These are phyloP conservation scores for Penicillium sclerotigenum DNA, from an alignment of 2,329 filamentous ascomycete genomes.

Conservation along the genomic window DNA sequence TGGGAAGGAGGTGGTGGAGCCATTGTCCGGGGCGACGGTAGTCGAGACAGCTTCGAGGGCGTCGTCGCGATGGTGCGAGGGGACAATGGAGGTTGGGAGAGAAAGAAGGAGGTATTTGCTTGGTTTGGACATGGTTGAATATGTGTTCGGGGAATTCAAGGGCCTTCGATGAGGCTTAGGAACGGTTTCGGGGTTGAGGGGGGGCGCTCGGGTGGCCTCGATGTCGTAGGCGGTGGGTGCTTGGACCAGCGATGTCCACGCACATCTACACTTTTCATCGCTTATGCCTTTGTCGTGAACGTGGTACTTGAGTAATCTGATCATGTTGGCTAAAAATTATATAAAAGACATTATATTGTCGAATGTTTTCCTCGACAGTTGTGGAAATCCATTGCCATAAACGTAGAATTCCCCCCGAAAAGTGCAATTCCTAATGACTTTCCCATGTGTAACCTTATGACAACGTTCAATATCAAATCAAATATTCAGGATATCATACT, in stretches of 20 bases:
- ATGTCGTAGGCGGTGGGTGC: constrained; percentile 29
- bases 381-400: neutral
- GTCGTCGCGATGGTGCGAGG: constrained; percentile 75
- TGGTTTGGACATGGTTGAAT: constrained; percentile 42
- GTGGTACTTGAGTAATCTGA: neutral
- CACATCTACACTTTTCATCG: neutral
- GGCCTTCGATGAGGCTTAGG: constrained; percentile 15
- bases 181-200: constrained; percentile 9
- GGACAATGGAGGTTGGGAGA: constrained; percentile 80
- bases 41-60: constrained; percentile 72
- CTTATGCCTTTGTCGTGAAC: neutral
- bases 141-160: neutral
- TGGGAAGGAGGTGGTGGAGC: constrained; percentile 70
- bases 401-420: neutral
- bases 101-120: constrained; percentile 82
- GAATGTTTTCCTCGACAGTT: too few relatives aligned
- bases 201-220: constrained; percentile 20
- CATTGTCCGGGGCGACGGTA: constrained; percentile 71
- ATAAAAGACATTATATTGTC: neutral
- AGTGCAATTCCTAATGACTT: neutral
- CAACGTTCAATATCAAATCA: neutral
- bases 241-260: constrained; percentile 12
- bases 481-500: constrained; percentile 1
- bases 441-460: neutral
- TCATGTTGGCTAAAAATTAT: neutral